Percentiles rank a stretch among this genome's conserved stretches.
These are phyloP conservation scores for Ganoderma sinense DNA, from an alignment of 1,284 basidiomycete genomes.

Conservation along the genomic window DNA sequence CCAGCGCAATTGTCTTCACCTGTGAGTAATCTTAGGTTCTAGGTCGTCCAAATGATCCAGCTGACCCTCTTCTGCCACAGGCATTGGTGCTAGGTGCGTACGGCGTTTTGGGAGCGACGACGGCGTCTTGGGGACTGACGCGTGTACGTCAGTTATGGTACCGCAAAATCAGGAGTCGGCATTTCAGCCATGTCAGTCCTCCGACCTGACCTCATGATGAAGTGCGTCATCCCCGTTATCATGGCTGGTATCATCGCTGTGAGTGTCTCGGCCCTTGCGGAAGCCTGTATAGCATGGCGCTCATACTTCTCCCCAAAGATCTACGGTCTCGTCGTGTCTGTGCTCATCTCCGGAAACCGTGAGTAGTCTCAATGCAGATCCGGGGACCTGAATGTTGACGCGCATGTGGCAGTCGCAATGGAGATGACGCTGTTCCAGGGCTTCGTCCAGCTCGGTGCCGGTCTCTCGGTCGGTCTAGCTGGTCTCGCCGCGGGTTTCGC, in stretches of 20 bases:
- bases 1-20: conserved; percentile 96
- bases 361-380: conserved; percentile 43
- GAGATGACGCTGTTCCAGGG: conserved; percentile 79
- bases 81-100: conserved; percentile 76
- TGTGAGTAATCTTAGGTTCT: conserved; percentile 63
- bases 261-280: conserved; percentile 38
- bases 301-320: conserved; percentile 43
- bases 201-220: conserved; percentile 94
- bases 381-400: conserved; percentile 10
- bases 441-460: conserved; percentile 91
- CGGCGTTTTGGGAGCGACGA: background rate
- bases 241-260: conserved; percentile 99
- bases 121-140: background rate
- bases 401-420: conserved; percentile 48
- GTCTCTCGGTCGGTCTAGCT: conserved; percentile 87
- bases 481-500: conserved; percentile 93
- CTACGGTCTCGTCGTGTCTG: conserved; percentile 94
- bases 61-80: conserved; percentile 41
- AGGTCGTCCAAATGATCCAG: conserved; percentile 36
- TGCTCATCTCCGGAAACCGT: conserved; percentile 85
- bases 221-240: conserved; percentile 95
- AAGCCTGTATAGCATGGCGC: conserved; percentile 2
- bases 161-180: conserved; percentile 98
- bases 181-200: conserved; percentile 99
- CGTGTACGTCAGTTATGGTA: conserved; percentile 75